These are phyloP conservation scores for Paraconiothyrium sp. DNA, from an alignment of 2,329 filamentous ascomycete species.

Conservation along the genomic window DNA sequence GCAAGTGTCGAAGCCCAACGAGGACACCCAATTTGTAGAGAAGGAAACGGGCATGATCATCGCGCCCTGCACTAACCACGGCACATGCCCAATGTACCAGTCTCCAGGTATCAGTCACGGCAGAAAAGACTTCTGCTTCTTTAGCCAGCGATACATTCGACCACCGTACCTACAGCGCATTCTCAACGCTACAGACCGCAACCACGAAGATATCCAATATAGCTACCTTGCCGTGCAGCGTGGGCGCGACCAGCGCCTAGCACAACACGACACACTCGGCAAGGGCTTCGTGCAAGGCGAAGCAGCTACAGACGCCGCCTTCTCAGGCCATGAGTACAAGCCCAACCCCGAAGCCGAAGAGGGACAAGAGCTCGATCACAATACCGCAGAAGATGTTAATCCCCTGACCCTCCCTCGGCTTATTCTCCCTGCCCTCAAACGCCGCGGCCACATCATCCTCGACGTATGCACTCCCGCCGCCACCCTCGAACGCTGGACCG, in stretches of 20 bases:
- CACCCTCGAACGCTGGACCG: constrained; percentile 90
- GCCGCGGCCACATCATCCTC: constrained; percentile 84
- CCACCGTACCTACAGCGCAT: constrained; percentile 84
- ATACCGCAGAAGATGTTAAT: constrained; percentile 49
- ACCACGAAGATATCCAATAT: constrained; percentile 90
- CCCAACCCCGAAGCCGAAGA: constrained; percentile 17
- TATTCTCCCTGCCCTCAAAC: constrained; percentile 84
- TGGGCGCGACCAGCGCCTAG: constrained; percentile 68
- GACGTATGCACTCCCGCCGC: constrained; percentile 91
- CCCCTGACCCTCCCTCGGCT: constrained; percentile 79
- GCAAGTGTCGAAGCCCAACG: constrained; percentile 51
- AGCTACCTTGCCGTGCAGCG: constrained; percentile 88
- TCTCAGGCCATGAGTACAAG: constrained; percentile 70
- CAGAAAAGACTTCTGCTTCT: constrained; percentile 90
- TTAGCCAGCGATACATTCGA: constrained; percentile 86
- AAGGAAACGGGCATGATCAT: constrained; percentile 72
- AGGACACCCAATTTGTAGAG: constrained; percentile 43
- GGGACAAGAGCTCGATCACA: constrained; percentile 27
- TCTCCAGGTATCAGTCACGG: constrained; percentile 74
- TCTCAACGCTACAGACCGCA: constrained; percentile 72
- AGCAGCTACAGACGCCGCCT: constrained; percentile 71
- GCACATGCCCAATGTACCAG: constrained; percentile 86
- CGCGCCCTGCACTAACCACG: constrained; percentile 83
- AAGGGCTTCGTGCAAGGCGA: constrained; percentile 59
- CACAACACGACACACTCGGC: constrained; percentile 42